Percentiles rank a stretch among this genome's conserved stretches.
Conservation (phyloP, 768 basidiomycete genomes). For the Suillus decipiens region DNA sequence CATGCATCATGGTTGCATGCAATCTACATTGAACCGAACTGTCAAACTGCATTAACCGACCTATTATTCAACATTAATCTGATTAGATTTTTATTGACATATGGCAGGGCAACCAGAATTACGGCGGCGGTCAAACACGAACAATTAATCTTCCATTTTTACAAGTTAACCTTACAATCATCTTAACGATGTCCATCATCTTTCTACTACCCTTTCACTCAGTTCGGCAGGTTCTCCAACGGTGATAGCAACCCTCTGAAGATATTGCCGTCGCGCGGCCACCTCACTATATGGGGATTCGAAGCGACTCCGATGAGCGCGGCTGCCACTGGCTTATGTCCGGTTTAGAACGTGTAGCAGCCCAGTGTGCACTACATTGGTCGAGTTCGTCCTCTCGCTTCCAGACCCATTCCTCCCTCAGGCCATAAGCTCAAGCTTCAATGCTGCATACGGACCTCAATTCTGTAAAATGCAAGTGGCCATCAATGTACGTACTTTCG, state of each 20-base stretch:
- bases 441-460: not conserved
- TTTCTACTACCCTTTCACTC: constrained; percentile 23
- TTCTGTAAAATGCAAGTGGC: not conserved
- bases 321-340: constrained; percentile 21
- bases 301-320: constrained; percentile 36
- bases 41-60: too few relatives aligned
- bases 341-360: not conserved
- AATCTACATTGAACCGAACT: too few relatives aligned
- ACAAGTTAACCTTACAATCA: too few relatives aligned
- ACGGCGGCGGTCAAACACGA: too few relatives aligned
- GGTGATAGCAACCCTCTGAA: constrained; percentile 41
- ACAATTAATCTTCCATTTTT: too few relatives aligned
- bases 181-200: too few relatives aligned
- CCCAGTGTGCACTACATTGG: not conserved
- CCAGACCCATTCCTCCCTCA: not conserved
- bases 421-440: not conserved
- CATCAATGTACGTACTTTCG: not conserved
- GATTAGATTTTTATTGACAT: too few relatives aligned
- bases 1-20: too few relatives aligned
- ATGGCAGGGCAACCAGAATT: too few relatives aligned
- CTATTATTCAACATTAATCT: too few relatives aligned
- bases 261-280: constrained; percentile 48
- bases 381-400: not conserved
- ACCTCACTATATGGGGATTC: constrained; percentile 54
- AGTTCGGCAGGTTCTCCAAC: constrained; percentile 43